These are phyloP conservation scores for Thalassiosira exigua DNA, from an alignment of 352 stramenopile genomes.

Conservation along the genomic window DNA sequence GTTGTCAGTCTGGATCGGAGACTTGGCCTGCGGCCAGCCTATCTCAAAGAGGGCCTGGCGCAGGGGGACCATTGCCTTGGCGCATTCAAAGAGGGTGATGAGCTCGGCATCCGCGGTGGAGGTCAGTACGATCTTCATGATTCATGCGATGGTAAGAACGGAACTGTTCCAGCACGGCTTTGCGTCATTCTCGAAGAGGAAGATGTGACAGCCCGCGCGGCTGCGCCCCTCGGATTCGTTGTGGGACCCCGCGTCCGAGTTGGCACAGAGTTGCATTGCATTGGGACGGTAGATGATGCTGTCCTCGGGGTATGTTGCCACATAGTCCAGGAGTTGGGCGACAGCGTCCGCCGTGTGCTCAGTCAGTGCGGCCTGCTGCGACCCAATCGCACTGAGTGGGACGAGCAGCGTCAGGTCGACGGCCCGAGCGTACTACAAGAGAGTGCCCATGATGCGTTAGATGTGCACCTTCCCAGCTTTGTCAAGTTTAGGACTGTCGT, in stretches of 20 bases:
- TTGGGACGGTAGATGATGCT: conserved; percentile 27
- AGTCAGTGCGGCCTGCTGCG: conserved; percentile 30
- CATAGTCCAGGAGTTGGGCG: too few relatives aligned
- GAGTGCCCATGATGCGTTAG: conserved; percentile 30
- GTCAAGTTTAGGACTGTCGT: too few relatives aligned
- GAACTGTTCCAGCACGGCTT: not conserved
- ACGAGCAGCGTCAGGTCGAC: conserved; percentile 46
- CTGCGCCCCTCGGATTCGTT: conserved; percentile 19
- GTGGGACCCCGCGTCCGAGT: conserved; percentile 44
- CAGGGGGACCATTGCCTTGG: too few relatives aligned
- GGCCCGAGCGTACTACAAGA: conserved; percentile 53
- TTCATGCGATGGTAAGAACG: not conserved
- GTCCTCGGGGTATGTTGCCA: too few relatives aligned
- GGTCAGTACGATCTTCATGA: not conserved
- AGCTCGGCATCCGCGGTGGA: not conserved
- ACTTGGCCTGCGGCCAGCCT: not conserved
- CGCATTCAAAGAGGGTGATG: not conserved
- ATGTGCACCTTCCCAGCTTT: too few relatives aligned
- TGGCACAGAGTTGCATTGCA: conserved; percentile 48
- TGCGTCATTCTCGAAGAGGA: too few relatives aligned
- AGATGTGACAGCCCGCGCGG: too few relatives aligned
- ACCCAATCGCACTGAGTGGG: conserved; percentile 22
- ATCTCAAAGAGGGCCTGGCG: too few relatives aligned
- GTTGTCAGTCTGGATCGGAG: not conserved
- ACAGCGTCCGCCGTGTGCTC: conserved; percentile 20